Base-by-base conservation (phyloP, 176 grass and related monocot species). In the Avena insularis region DNA sequence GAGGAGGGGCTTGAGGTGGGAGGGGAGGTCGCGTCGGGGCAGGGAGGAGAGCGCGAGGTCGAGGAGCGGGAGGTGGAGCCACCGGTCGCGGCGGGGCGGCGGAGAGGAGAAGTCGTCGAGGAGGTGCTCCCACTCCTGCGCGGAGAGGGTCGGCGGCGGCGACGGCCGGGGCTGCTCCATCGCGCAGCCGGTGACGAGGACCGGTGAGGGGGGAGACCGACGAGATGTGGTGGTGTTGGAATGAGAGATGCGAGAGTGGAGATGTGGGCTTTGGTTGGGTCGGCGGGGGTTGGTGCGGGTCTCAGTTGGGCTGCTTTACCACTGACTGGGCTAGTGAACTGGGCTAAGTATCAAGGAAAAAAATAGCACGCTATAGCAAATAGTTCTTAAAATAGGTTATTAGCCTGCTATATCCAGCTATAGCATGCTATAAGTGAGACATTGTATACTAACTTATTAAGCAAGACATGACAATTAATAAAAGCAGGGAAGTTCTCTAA, bases 1-100 rank as follows among this genome's bases (percentile, higher is more conserved):
- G 65, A 92, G 82, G 62, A 85, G 83, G 38, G 87, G 90, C 69
- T 90, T 92, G 54, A 90, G 83, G 49, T 78, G 61, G 56, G 88
- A 84, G 20, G 93, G 88, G 70, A 95, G 87, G 87, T 98, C 93
- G 75, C 96, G 96, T 86, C 96, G 96, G 81, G 87, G 86, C 50
- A 98, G 84, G 15, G 96, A 88, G n/a, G 91, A 59, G 70, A 98
- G 68, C 17, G 86, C 85, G 60, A 98, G 88, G 84, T 98, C 96
- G 8, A 95, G 69, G 40, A 98, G 88, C 16, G 96, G 96, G 48
- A 98, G 88, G 20, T 82, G 80, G 74, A 94, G 88, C 93, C 94
- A 89, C 12, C 86, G 88, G 50, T 72, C 29, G 75, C 90, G 90
- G 78, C 88, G 93, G 45, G 81, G 91, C 3, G 73, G 73, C 3